phyloP scores from a whole-genome alignment of 1,284 basidiomycete species.

The Microbotryum lychnidis-dioicae region DNA sequence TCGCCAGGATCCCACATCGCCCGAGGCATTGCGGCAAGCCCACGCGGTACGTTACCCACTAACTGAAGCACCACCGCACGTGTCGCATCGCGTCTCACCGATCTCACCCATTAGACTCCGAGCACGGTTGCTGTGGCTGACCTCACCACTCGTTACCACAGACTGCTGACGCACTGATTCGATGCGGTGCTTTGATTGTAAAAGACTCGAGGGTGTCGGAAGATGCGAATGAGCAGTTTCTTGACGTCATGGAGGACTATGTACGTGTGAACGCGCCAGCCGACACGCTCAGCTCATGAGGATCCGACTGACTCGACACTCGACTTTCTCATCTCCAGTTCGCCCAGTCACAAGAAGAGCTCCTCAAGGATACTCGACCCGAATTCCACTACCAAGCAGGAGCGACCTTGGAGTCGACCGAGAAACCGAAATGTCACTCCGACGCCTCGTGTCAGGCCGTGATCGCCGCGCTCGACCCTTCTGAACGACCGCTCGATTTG shows the following conservation, averaged over 20 bases:
- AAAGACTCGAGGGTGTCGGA: slow-evolving; percentile 74
- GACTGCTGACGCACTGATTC: slow-evolving; percentile 70
- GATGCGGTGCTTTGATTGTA: slow-evolving; percentile 69
- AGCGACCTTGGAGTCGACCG: slow-evolving; percentile 71
- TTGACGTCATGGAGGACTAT: slow-evolving; percentile 71
- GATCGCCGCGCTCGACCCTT: slow-evolving; percentile 60
- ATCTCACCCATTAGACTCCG: no score
- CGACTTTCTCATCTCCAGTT: slow-evolving; percentile 43
- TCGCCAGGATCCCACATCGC: no score
- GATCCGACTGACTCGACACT: no score
- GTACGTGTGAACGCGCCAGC: no score
- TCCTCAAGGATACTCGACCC: slow-evolving; percentile 68
- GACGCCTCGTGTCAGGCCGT: slow-evolving; percentile 63
- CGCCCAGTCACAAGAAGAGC: slow-evolving; percentile 53
- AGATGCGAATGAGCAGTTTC: slow-evolving; percentile 67
- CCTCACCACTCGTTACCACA: slow-evolving; percentile 34
- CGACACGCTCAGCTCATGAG: no score
- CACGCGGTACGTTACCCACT: no score
- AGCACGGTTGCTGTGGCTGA: no score
- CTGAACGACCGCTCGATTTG: slow-evolving; percentile 69
- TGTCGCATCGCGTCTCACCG: no score
- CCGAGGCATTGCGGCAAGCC: no score
- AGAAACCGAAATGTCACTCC: slow-evolving; percentile 50
- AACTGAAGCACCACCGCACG: no score
- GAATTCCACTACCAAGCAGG: slow-evolving; percentile 53